phyloP scores from a whole-genome alignment of 306 rosid species.

The Fragaria ananassa region DNA sequence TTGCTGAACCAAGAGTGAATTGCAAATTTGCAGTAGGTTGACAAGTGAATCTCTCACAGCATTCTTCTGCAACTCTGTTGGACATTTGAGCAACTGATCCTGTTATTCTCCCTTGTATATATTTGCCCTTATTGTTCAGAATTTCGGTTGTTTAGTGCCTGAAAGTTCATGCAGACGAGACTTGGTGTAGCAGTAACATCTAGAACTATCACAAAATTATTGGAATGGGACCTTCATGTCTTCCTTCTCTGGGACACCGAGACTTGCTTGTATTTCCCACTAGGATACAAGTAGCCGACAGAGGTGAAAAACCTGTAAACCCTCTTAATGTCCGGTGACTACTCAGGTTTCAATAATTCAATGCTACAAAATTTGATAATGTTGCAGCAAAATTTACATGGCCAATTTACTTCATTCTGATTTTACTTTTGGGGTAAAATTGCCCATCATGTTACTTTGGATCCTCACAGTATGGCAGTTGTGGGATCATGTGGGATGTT shows the following conservation, averaged over 20 bases:
- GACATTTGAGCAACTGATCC: slow-evolving; percentile 1
- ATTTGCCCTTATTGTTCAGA: background rate
- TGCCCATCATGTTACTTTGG: background rate
- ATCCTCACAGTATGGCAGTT: background rate
- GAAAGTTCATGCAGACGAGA: background rate
- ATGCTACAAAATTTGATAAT: background rate
- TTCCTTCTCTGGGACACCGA: background rate
- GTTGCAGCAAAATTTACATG: background rate
- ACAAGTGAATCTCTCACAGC: background rate
- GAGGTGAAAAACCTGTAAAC: background rate
- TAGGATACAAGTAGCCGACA: background rate
- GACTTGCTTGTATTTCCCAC: background rate
- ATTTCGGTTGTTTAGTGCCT: too few species aligned
- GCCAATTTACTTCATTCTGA: background rate
- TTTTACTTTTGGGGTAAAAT: background rate
- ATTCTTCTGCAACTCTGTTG: background rate
- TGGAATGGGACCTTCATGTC: slow-evolving; percentile 2
- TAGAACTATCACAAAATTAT: background rate
- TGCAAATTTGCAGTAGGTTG: background rate
- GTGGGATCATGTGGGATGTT: slow-evolving; percentile 2
- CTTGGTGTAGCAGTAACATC: background rate
- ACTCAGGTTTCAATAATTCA: background rate
- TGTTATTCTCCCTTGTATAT: background rate
- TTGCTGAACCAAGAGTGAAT: background rate
- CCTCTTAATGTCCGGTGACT: background rate